phyloP scores from a whole-genome alignment of 768 basidiomycete genomes.

The Artomyces pyxidatus region DNA sequence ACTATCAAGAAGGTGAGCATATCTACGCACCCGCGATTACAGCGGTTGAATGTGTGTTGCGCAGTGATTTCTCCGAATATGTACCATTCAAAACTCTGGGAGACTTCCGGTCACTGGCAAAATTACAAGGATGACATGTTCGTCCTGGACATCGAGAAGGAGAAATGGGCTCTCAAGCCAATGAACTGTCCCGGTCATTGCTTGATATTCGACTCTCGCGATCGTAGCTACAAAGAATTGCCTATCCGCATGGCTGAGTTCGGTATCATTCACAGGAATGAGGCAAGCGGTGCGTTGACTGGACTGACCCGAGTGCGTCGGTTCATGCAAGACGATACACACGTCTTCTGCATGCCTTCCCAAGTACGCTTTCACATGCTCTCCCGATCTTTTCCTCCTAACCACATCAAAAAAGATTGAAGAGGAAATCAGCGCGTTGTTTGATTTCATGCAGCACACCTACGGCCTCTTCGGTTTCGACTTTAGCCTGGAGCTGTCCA shows the following conservation, averaged over 20 bases:
- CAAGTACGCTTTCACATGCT: conserved; percentile 41
- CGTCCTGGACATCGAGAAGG: conserved; percentile 87
- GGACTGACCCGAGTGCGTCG: conserved; percentile 90
- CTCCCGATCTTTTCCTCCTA: background rate
- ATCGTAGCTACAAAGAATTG: conserved; percentile 90
- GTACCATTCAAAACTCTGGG: conserved; percentile 94
- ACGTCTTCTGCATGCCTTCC: conserved; percentile 94
- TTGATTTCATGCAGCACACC: conserved; percentile 91
- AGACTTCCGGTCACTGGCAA: conserved; percentile 96
- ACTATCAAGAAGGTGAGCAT: conserved; percentile 79
- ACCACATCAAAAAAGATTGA: conserved; percentile 58
- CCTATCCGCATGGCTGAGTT: conserved; percentile 99
- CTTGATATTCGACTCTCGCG: conserved; percentile 89
- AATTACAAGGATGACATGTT: conserved; percentile 99
- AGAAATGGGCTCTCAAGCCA: conserved; percentile 92
- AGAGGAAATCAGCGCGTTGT: conserved; percentile 76
- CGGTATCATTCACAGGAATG: conserved; percentile 94
- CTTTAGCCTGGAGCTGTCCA: conserved; percentile 90
- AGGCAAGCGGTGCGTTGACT: conserved; percentile 89
- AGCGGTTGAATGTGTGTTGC: conserved; percentile 1
- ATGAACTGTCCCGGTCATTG: conserved; percentile 99
- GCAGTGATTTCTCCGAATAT: conserved; percentile 96
- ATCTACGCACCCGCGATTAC: background rate
- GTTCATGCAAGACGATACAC: conserved; percentile 97
- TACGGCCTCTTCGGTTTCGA: conserved; percentile 94